Percentiles rank a stretch among this genome's conserved stretches.
Evolutionary conservation across 257 asterid genomes (phyloP).

Genomic region (Paraleonurus japonicus): DNA sequence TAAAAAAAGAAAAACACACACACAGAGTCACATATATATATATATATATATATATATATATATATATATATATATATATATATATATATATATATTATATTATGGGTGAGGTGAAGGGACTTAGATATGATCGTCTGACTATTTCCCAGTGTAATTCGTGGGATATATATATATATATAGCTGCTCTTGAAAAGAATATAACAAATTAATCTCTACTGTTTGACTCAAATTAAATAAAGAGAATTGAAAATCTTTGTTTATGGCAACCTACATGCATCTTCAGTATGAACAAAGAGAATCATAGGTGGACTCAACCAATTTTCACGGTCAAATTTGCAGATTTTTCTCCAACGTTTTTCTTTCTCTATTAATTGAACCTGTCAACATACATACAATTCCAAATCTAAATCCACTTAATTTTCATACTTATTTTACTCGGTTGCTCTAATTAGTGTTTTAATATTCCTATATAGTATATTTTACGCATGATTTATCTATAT

Average conservation of each 20-base stretch:
- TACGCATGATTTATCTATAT: no score
- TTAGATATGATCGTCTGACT: slow-evolving; percentile 18
- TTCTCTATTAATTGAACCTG: slow-evolving; percentile 14
- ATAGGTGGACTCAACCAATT: slow-evolving; percentile 12
- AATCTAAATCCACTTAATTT: not conserved
- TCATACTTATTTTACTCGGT: not conserved
- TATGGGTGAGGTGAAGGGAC: slow-evolving; percentile 12
- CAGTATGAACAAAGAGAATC: slow-evolving; percentile 19
- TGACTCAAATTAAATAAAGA: slow-evolving; percentile 7
- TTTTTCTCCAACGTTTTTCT: not conserved
- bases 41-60: no score
- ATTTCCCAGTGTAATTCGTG: not conserved
- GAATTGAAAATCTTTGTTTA: not conserved
- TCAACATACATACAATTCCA: slow-evolving; percentile 12
- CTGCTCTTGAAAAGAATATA: not conserved
- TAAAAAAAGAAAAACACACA: no score
- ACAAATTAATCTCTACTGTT: not conserved
- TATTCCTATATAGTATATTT: no score
- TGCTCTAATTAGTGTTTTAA: not conserved
- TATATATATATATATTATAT: no score
- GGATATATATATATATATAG: no score
- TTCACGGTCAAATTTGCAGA: slow-evolving; percentile 23
- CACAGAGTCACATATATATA: no score
- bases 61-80: no score
- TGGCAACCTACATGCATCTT: not conserved